Conservation (phyloP, 805 yeast species). For the Starmerella vitae region DNA sequence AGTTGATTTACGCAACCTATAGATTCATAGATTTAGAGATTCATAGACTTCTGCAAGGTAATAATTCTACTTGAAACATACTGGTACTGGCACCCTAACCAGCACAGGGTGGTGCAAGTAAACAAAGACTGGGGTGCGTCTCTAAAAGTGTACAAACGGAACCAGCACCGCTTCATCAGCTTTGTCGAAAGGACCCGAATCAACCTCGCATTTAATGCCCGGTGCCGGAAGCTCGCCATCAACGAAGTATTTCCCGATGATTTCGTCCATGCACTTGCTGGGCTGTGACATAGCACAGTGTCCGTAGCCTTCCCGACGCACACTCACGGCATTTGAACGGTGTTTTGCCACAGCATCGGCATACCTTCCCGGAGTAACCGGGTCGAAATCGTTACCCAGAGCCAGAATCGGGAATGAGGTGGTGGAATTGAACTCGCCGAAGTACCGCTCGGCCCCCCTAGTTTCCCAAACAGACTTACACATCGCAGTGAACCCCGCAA, state of each 20-base stretch:
- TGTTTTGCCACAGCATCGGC: slow-evolving; percentile 14
- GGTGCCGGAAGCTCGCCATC: slow-evolving; percentile 14
- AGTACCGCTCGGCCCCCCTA: slow-evolving; percentile 7
- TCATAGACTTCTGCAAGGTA: too few species aligned
- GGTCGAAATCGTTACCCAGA: slow-evolving; percentile 20
- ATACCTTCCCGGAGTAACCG: slow-evolving; percentile 20
- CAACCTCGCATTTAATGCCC: slow-evolving; percentile 13
- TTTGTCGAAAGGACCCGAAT: slow-evolving; percentile 1
- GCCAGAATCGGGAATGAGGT: slow-evolving; percentile 14
- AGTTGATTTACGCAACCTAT: too few species aligned
- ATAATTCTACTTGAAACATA: too few species aligned
- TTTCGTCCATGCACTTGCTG: slow-evolving; percentile 13
- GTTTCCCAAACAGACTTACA: slow-evolving; percentile 7
- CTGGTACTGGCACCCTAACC: too few species aligned
- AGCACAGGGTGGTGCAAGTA: too few species aligned
- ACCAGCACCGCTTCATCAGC: neutral
- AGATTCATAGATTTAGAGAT: too few species aligned
- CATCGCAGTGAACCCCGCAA: slow-evolving; percentile 5
- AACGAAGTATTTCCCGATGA: slow-evolving; percentile 12
- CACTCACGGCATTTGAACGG: slow-evolving; percentile 15
- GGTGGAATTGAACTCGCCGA: slow-evolving; percentile 2
- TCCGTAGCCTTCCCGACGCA: slow-evolving; percentile 18
- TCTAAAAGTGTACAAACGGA: neutral
- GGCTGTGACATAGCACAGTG: slow-evolving; percentile 20
- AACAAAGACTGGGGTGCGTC: neutral